These are phyloP conservation scores for Aquanectria penicillioides DNA, from an alignment of 2,329 filamentous ascomycete species.

Conservation along the genomic window DNA sequence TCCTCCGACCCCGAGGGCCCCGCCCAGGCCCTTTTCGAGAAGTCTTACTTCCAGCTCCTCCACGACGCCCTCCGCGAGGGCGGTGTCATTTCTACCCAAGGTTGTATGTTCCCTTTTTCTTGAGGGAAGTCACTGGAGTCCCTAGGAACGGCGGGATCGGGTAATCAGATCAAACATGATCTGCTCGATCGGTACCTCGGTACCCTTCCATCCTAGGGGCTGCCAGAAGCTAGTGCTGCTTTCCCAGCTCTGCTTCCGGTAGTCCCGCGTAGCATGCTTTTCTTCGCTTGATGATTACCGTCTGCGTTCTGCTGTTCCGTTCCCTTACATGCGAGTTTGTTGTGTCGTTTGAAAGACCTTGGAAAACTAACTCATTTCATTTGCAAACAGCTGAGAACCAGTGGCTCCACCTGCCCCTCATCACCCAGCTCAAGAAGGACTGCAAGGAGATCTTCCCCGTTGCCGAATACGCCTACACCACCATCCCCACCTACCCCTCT, in stretches of 20 bases:
- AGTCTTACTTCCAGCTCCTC: constrained; percentile 97
- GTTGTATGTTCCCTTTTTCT: constrained; percentile 90
- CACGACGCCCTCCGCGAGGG: constrained; percentile 89
- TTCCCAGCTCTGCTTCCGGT: constrained; percentile 50
- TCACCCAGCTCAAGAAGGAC: constrained; percentile 94
- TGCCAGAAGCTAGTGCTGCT: constrained; percentile 53
- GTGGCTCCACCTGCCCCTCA: constrained; percentile 96
- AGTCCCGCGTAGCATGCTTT: constrained; percentile 47
- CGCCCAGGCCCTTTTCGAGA: constrained; percentile 96
- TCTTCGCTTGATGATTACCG: constrained; percentile 25
- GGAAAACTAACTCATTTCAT: constrained; percentile 31
- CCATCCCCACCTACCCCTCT: constrained; percentile 98
- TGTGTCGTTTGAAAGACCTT: constrained; percentile 17
- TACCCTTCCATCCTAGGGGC: constrained; percentile 45
- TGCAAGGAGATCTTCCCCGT: constrained; percentile 98
- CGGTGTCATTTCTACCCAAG: constrained; percentile 99
- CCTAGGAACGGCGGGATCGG: constrained; percentile 47
- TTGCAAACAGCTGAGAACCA: constrained; percentile 87
- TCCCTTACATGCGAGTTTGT: constrained; percentile 26
- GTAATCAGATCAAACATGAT: constrained; percentile 36
- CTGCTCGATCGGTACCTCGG: constrained; percentile 39
- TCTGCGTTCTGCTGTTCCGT: constrained; percentile 33
- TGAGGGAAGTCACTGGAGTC: constrained; percentile 51
- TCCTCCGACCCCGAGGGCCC: constrained; percentile 97
- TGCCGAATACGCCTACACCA: constrained; percentile 98